Evolutionary conservation across 805 yeast genomes (phyloP), one percentile per base, ranked within the genome.

Genomic region (Blastobotrys mokoenaii): DNA sequence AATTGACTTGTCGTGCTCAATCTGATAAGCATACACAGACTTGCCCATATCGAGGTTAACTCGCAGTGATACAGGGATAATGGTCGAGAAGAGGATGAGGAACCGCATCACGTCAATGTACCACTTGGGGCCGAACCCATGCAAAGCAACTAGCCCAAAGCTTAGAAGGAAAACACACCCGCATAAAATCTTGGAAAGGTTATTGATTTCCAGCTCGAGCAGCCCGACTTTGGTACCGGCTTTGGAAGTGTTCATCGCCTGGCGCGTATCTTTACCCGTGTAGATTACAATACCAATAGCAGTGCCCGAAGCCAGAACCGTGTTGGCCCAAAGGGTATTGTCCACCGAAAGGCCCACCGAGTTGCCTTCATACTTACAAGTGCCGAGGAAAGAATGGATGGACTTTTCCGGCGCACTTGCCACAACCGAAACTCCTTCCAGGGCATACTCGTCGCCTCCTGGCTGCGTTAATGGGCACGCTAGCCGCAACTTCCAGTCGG

Each of bases 271-370:
- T 31, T 67, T 64, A 16, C 99, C 99, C 0, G 97, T 90, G 62
- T 88, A 93, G 2, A 88, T 71, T 12, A 93, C 78, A 55, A 90
- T 80, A 1, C 95, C 98, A 40, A 89, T 70, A 6, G 94, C 93
- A 2, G 86, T 76, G 11, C 97, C 97, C 0, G 96, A 84, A 0
- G 98, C 97, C 12, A 94, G 70, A 1, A 94, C 97, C 0, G 99
- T 93, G 61, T 93, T 93, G 11, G 97, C 97, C 99, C 99, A 93
- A 61, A 94, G 64, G 0, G 98, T 87, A 58, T 90, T 89, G 63
- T 93, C 99, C 8, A 93, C 79, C 2, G 82, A 72, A 11, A 93
- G 67, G n/a, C 67, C 63, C 9, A 50, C 46, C 30, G 62, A 57
- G 17, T 74, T 68, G 1, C 80, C 71, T 43, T 78, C 80, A 48